Conservation (phyloP, 192 early-diverging fungal genomes). For the Glomus cerebriforme region DNA sequence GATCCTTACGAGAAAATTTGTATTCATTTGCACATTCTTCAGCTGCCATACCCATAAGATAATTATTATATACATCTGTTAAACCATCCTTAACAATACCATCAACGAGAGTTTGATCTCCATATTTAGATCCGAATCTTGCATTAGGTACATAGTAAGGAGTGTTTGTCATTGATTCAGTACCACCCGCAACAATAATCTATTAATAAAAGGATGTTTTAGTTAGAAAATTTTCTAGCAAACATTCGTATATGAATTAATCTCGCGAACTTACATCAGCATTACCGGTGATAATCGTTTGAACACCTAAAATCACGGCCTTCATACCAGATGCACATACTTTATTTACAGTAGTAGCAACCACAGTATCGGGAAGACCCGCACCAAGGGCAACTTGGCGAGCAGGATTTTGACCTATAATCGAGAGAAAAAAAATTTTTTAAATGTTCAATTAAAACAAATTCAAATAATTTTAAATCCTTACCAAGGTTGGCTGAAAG, state of each 20-base stretch:
- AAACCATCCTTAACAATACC: constrained; percentile 77
- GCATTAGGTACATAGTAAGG: constrained; percentile 81
- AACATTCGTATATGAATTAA: too few relatives aligned
- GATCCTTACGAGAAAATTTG: constrained; percentile 75
- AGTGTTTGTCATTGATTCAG: constrained; percentile 83
- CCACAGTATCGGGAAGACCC: constrained; percentile 62
- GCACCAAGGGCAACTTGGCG: constrained; percentile 78
- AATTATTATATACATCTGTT: constrained; percentile 73
- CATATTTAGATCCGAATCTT: constrained; percentile 79
- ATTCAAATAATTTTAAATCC: background rate
- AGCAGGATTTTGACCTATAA: constrained; percentile 77
- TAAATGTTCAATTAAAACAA: background rate
- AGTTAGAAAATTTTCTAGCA: background rate
- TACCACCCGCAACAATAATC: constrained; percentile 72
- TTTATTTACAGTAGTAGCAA: constrained; percentile 82
- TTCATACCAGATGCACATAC: constrained; percentile 86
- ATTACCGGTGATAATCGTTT: constrained; percentile 73
- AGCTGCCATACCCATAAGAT: constrained; percentile 79
- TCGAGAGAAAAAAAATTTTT: background rate
- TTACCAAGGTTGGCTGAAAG: constrained; percentile 71
- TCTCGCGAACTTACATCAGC: constrained; percentile 54
- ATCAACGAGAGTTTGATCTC: constrained; percentile 70
- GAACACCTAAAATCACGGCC: constrained; percentile 72
- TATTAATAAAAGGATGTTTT: background rate
- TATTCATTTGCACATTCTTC: constrained; percentile 81